A percentile compares a stretch with the other conserved stretches of the same genome.
Evolutionary conservation across 441 rosid genomes (phyloP).

Genomic region (Dalechampia spathulata): DNA sequence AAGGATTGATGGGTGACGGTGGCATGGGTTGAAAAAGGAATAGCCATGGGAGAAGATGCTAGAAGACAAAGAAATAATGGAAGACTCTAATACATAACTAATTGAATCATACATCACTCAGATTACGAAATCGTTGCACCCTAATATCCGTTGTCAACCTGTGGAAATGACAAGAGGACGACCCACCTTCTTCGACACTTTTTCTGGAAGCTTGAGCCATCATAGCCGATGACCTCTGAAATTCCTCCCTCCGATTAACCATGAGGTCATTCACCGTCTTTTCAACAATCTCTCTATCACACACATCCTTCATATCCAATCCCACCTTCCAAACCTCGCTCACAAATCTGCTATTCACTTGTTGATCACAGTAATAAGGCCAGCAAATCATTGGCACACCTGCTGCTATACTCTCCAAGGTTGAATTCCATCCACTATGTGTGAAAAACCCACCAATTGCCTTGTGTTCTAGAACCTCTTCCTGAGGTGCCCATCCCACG

Average conservation of each 20-base stretch:
- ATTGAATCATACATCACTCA: too few relatives aligned
- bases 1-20: too few relatives aligned
- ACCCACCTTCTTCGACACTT: slow-evolving; percentile 12
- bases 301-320: slow-evolving; percentile 17
- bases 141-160: slow-evolving; percentile 11
- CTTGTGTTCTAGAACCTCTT: slow-evolving; percentile 13
- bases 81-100: too few relatives aligned
- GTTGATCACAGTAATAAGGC: slow-evolving; percentile 19
- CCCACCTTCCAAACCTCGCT: slow-evolving; percentile 18
- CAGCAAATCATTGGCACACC: slow-evolving; percentile 16
- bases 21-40: too few relatives aligned
- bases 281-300: slow-evolving; percentile 14
- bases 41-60: too few relatives aligned
- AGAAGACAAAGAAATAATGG: too few relatives aligned
- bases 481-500: slow-evolving; percentile 16
- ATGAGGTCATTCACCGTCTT: slow-evolving; percentile 17
- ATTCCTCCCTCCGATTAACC: slow-evolving; percentile 18
- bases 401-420: slow-evolving; percentile 8
- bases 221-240: slow-evolving; percentile 2
- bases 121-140: too few relatives aligned
- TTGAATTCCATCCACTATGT: slow-evolving; percentile 19
- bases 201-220: slow-evolving; percentile 9
- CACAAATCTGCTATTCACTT: slow-evolving; percentile 8
- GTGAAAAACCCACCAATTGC: slow-evolving; percentile 16
- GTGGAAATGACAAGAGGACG: slow-evolving; percentile 11